phyloP scores from a whole-genome alignment of 768 basidiomycete genomes.

The Mycena belliarum region DNA sequence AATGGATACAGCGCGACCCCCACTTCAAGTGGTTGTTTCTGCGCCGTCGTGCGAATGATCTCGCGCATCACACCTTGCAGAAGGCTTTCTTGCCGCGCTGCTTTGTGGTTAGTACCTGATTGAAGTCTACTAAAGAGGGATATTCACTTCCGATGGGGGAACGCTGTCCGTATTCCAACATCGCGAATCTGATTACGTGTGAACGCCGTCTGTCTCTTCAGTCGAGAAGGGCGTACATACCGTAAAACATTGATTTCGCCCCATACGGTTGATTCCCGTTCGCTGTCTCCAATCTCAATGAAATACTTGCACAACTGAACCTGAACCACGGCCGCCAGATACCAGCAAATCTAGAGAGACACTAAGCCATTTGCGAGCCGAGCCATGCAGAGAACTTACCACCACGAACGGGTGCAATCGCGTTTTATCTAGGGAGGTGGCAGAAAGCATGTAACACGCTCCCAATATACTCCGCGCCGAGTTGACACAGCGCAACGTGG shows the following conservation, averaged over 20 bases:
- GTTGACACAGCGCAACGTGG: conserved; percentile 72
- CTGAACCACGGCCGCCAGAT: conserved; percentile 84
- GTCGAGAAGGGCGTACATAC: conserved; percentile 36
- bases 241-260: conserved; percentile 84
- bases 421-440: conserved; percentile 79
- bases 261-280: conserved; percentile 78
- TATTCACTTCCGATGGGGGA: conserved; percentile 83
- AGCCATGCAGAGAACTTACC: conserved; percentile 42
- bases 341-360: conserved; percentile 77
- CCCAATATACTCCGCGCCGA: conserved; percentile 74
- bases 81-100: conserved; percentile 82
- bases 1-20: conserved; percentile 82
- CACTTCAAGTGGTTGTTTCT: conserved; percentile 78
- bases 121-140: conserved; percentile 1
- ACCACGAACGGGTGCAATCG: conserved; percentile 81
- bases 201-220: background rate
- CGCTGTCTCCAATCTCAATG: conserved; percentile 77
- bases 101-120: conserved; percentile 10
- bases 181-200: conserved; percentile 60
- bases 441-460: conserved; percentile 77
- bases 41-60: conserved; percentile 79
- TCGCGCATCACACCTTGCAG: conserved; percentile 84
- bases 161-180: conserved; percentile 77
- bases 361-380: conserved; percentile 7
- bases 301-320: conserved; percentile 85